phyloP scores from a whole-genome alignment of 441 rosid species.

The Gossypium lobatum region DNA sequence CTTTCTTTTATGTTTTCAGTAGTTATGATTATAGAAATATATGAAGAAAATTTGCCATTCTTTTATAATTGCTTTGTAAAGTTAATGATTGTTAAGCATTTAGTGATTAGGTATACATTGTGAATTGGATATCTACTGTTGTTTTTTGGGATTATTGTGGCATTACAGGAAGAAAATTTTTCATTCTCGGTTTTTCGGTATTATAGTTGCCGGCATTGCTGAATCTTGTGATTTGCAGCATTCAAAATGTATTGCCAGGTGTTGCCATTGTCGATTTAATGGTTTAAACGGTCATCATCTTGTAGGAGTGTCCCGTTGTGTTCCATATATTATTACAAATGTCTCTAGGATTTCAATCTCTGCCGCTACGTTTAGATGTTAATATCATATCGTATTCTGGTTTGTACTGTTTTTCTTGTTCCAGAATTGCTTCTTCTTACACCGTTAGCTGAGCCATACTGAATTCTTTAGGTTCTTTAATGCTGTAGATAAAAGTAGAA shows the following conservation, averaged over 20 bases:
- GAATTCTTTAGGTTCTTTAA: neutral
- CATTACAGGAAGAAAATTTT: neutral
- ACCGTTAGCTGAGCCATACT: neutral
- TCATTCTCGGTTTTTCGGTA: neutral
- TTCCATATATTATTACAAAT: conserved; percentile 21
- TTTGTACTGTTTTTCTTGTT: neutral
- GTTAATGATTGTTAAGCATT: neutral
- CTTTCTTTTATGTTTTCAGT: neutral
- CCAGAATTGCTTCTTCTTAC: neutral
- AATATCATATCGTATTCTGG: neutral
- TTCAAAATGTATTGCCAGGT: neutral
- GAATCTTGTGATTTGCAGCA: neutral
- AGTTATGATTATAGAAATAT: neutral
- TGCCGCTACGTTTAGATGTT: neutral
- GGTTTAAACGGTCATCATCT: neutral
- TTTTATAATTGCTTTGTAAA: neutral
- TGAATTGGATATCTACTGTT: neutral
- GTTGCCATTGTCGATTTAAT: neutral
- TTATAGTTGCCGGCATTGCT: neutral
- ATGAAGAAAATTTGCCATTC: neutral
- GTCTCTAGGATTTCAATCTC: neutral
- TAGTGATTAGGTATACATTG: neutral
- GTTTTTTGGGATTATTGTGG: neutral
- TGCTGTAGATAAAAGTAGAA: neutral
- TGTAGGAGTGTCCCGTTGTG: neutral